Base-by-base conservation (phyloP, 2,329 filamentous ascomycete species). In the Onygenales sp. region DNA sequence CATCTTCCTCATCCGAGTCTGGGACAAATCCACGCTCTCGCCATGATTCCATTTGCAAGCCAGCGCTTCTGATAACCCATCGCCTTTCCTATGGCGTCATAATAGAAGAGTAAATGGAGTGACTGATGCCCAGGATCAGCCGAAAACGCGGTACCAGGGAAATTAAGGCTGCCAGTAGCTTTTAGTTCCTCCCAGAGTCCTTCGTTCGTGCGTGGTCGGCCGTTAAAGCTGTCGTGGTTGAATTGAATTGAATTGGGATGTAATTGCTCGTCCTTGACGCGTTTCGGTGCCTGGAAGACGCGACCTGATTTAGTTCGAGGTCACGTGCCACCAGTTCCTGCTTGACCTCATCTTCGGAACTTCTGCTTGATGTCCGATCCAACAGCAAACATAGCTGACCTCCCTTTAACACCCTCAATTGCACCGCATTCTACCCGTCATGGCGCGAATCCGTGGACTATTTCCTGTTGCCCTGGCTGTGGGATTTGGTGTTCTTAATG, bases 11-110 rank as follows among this genome's bases (percentile, higher is more conserved):
- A 56, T 78, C 75, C 43, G 75, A 77, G 63, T 78, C 75, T 56
- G 73, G 73, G 57, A 78, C 75, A 69, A 72, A 78, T 51, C 75
- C 75, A 66, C 72, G 70, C 64, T 72, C 68, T 63, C 71, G 72
- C 75, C 75, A 78, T 69, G 67, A 66, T 69, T 73, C 70, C 69
- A 72, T 73, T 70, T 66, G 65, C 42, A 39, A 51, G n/a, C 38
- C 27, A 43, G 38, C 38, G 31, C 17, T 50, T 27, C 21, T 0
- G 11, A 61, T 64, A 54, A 59, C 64, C 67, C 69, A 71, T 71
- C 17, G 42, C 32, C 54, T 33, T 5, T 27, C 21, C 21, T 46
- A 43, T 50, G 31, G 6, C 41, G 38, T 51, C 39, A 51, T 43
- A 48, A 39, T 32, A 50, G 17, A 39, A 31, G 21, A 27, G 5